Conservation (phyloP, 176 grass and related monocot species). For the Saccharum spontaneum region DNA sequence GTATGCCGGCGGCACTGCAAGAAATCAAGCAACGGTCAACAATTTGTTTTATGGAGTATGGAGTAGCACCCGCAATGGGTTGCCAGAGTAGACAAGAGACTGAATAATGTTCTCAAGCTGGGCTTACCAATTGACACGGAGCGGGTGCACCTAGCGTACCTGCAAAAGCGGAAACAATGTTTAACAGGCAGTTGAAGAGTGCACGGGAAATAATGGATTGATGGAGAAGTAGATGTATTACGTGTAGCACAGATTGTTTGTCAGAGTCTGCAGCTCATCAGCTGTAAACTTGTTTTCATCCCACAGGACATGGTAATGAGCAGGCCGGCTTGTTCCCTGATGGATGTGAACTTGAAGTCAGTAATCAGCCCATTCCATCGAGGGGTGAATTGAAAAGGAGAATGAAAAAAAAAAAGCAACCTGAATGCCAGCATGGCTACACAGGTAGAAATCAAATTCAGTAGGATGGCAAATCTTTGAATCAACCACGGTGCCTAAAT, state of each 20-base stretch:
- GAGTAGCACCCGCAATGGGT: neutral
- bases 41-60: neutral
- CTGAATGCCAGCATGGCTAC: slow-evolving; percentile 98
- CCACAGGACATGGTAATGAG: slow-evolving; percentile 97
- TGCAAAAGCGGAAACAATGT: slow-evolving; percentile 36
- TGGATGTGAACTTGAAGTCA: slow-evolving; percentile 13
- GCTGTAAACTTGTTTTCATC: slow-evolving; percentile 99
- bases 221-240: slow-evolving; percentile 44
- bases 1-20: slow-evolving; percentile 85
- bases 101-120: neutral
- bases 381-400: neutral
- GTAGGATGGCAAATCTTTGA: slow-evolving; percentile 99
- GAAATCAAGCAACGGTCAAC: slow-evolving; percentile 3
- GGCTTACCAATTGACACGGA: slow-evolving; percentile 84
- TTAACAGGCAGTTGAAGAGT: neutral
- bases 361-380: neutral
- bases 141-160: slow-evolving; percentile 85
- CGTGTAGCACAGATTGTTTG: slow-evolving; percentile 99
- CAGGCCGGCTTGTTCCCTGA: slow-evolving; percentile 92
- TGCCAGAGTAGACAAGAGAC: neutral
- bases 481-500: slow-evolving; percentile 89
- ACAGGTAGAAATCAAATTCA: slow-evolving; percentile 97
- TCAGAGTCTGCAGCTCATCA: slow-evolving; percentile 81
- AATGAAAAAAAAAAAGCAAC: slow-evolving; percentile 33
- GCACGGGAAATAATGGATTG: neutral